Base-by-base conservation (phyloP, 2,329 filamentous ascomycete species). In the Leptoxyphium fumago region DNA sequence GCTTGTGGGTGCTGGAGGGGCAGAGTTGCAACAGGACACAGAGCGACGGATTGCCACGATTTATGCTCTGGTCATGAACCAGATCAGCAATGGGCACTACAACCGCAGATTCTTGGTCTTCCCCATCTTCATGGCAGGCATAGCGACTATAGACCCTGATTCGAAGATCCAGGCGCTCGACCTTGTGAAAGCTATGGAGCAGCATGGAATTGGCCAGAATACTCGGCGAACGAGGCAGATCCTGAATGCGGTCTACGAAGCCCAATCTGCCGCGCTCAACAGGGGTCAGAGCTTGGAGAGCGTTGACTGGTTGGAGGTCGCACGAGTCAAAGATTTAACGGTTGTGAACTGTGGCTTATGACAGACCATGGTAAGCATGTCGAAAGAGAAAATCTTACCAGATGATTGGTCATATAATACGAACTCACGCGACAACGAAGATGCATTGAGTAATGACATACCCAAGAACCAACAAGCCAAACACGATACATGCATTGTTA, bases 51-150 rank as follows among this genome's bases (percentile, higher is more conserved):
- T 63, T 14, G 52, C 57, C 10, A 60, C 66, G 36, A 71, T 75
- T 40, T 54, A 74, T 2, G 59, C 64, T 9, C 58, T 70, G 11
- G 65, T 66, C 5, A 58, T 63, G 28, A 56, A 59, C 9, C 64
- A 69, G 1, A 53, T 68, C 4, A 58, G 60, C 14, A 55, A 57
- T 2, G 58, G 59, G 4, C 62, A 62, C 10, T 59, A 63, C 11
- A 63, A 69, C 39, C 62, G 64, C 13, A 63, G 68, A 17, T 70
- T 69, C 45, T 53, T 71, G 4, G 61, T 72, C 2, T 75, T 76
- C 47, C 72, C 73, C 0, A 50, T 75, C 0, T 75, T 77, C 52
- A 65, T 77, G 46, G 70, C 72, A 0, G 73, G 72, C 2, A 63
- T 68, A 14, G 66, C 66, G 10, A 58, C 62, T 2, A 58, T 53